Base-by-base conservation (phyloP, 2,329 filamentous ascomycete species). In the Macroventuria anomochaeta region DNA sequence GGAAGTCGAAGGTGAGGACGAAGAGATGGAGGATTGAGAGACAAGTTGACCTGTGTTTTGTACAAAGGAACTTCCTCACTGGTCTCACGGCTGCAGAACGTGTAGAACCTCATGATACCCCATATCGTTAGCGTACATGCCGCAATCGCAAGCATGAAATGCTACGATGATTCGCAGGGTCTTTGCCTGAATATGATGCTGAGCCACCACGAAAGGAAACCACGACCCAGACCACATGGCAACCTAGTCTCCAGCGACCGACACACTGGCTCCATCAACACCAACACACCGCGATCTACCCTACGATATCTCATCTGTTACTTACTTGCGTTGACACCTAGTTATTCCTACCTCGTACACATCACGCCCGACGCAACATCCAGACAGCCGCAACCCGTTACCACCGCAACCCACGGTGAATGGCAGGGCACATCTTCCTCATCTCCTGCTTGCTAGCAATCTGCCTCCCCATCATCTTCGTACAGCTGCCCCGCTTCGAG, bases 11-110 rank as follows among this genome's bases (percentile, higher is more conserved):
- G 67, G 36, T 12, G 62, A 65, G 25, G 62, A 55, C 12, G 64
- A 70, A 38, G 64, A 70, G 44, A 70, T 71, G 68, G 65, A 71
- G 40, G 61, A 56, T 10, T 59, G 57, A 38, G 71, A 51, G 47
- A 70, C 15, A 4, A 18, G 18, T 17, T 2, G 26, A 18, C 6
- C 2, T 12, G 2, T n/a, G 13, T 36, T 38, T 13, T 29, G n/a
- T 37, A 37, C 4, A 33, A 23, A 25, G 7, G 1, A 12, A 7
- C 7, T 7, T n/a, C 15, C 12, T 13, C 18, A 3, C 6, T 13
- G 13, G 11, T 13, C 17, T 29, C 38, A 23, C 5, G 26, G 32
- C 39, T 43, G 37, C 36, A 13, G 34, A 43, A 33, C 25, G 33
- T 26, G 29, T 34, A 15, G 25, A 13, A 23, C 12, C 7, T 15